phyloP scores from a whole-genome alignment of 495 filamentous ascomycete species.

The Xylaria longipes region DNA sequence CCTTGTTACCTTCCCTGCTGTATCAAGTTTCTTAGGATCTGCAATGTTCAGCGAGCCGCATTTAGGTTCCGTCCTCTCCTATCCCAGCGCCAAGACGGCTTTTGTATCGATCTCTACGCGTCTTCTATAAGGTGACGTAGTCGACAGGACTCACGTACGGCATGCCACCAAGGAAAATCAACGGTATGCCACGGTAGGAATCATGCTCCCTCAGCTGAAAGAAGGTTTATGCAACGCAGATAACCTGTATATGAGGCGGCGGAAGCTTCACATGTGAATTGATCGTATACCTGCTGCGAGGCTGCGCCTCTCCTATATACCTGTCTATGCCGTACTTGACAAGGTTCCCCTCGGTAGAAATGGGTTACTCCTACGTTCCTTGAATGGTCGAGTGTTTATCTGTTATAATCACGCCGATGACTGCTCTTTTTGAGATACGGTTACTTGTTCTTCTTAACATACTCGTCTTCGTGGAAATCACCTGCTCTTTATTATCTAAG shows the following conservation, averaged over 20 bases:
- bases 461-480: neutral
- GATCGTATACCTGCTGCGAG: neutral
- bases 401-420: neutral
- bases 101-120: neutral
- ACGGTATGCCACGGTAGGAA: neutral
- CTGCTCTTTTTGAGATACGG: neutral
- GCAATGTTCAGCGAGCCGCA: neutral
- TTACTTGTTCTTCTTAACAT: neutral
- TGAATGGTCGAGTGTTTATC: too few species aligned
- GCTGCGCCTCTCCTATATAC: neutral
- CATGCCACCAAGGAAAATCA: neutral
- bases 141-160: neutral
- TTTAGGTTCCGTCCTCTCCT: neutral
- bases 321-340: neutral
- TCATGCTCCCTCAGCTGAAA: neutral
- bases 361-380: neutral
- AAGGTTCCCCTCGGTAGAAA: neutral
- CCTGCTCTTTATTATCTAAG: neutral
- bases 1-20: neutral
- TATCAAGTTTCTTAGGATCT: neutral
- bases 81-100: neutral
- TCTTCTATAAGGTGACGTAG: neutral
- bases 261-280: neutral
- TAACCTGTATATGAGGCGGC: neutral
- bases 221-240: neutral